A percentile compares a stretch with the other conserved stretches of the same genome.
phyloP scores from a whole-genome alignment of 2,329 filamentous ascomycete genomes.

The Neonectria punicea region DNA sequence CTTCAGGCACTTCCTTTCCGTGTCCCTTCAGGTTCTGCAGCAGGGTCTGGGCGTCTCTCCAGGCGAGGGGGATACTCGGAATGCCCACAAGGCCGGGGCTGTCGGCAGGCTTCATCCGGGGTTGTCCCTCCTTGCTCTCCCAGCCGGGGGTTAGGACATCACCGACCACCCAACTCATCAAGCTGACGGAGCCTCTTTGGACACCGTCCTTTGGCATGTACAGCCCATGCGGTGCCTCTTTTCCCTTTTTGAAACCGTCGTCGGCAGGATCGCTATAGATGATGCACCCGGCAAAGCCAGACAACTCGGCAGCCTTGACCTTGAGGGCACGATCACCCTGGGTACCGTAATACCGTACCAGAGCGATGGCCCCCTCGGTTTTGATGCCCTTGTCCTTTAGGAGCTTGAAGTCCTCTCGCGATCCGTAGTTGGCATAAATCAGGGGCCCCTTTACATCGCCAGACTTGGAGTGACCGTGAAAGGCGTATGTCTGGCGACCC shows the following conservation, averaged over 20 bases:
- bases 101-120: slow-evolving; percentile 75
- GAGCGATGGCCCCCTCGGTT: slow-evolving; percentile 81
- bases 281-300: slow-evolving; percentile 86
- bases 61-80: slow-evolving; percentile 88
- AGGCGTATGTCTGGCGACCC: slow-evolving; percentile 77
- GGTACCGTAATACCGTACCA: slow-evolving; percentile 83
- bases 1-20: slow-evolving; percentile 73
- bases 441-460: slow-evolving; percentile 88
- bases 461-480: slow-evolving; percentile 88
- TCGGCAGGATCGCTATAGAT: slow-evolving; percentile 93
- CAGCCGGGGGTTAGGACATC: slow-evolving; percentile 93
- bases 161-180: slow-evolving; percentile 85
- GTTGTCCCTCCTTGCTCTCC: slow-evolving; percentile 74
- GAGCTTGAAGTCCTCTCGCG: slow-evolving; percentile 81
- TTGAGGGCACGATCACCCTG: slow-evolving; percentile 81
- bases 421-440: slow-evolving; percentile 93
- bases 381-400: slow-evolving; percentile 78
- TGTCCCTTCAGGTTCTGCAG: slow-evolving; percentile 80
- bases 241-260: slow-evolving; percentile 80
- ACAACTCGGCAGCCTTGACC: slow-evolving; percentile 87
- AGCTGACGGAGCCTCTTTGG: slow-evolving; percentile 81
- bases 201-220: slow-evolving; percentile 86
- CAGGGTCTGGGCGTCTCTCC: slow-evolving; percentile 86
- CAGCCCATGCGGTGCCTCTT: slow-evolving; percentile 78
- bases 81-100: slow-evolving; percentile 81